phyloP scores from a whole-genome alignment of 495 filamentous ascomycete genomes.

The Podospora appendiculata region DNA sequence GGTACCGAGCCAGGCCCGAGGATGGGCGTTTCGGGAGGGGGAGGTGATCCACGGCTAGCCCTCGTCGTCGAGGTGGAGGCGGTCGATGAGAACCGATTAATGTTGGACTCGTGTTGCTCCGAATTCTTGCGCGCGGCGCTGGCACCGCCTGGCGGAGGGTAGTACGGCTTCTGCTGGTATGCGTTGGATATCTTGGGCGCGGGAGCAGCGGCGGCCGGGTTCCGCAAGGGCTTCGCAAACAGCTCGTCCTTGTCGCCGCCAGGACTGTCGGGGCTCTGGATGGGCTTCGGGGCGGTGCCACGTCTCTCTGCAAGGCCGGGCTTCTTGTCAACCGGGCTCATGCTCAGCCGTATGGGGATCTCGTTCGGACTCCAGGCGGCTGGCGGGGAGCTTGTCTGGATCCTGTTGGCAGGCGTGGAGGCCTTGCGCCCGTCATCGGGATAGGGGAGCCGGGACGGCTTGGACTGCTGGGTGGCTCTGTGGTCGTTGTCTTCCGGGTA shows the following conservation, averaged over 20 bases:
- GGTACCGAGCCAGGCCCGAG: slow-evolving; percentile 61
- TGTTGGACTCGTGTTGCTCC: slow-evolving; percentile 28
- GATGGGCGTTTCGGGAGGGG: slow-evolving; percentile 91
- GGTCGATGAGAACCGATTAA: slow-evolving; percentile 78
- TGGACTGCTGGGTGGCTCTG: slow-evolving; percentile 25
- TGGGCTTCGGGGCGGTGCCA: slow-evolving; percentile 65
- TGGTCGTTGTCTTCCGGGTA: slow-evolving; percentile 69
- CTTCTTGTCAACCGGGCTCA: slow-evolving; percentile 43
- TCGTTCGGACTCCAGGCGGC: slow-evolving; percentile 31
- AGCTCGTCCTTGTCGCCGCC: slow-evolving; percentile 63
- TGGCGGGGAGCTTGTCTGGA: slow-evolving; percentile 22
- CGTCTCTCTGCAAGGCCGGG: slow-evolving; percentile 59
- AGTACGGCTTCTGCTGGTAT: slow-evolving; percentile 43
- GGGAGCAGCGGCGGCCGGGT: slow-evolving; percentile 20
- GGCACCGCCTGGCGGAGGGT: slow-evolving; percentile 35
- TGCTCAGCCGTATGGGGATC: slow-evolving; percentile 32
- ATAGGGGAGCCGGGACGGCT: slow-evolving; percentile 34
- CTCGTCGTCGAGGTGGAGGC: slow-evolving; percentile 90
- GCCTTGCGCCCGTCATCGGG: slow-evolving; percentile 35
- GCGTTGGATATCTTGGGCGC: slow-evolving; percentile 33
- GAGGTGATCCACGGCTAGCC: slow-evolving; percentile 85
- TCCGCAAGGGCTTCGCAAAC: slow-evolving; percentile 49
- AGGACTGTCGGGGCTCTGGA: slow-evolving; percentile 63
- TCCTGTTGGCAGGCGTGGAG: slow-evolving; percentile 19
- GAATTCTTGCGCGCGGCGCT: slow-evolving; percentile 17